Base-by-base conservation (phyloP, 176 grass and related monocot species). In the Ensete glaucum region DNA sequence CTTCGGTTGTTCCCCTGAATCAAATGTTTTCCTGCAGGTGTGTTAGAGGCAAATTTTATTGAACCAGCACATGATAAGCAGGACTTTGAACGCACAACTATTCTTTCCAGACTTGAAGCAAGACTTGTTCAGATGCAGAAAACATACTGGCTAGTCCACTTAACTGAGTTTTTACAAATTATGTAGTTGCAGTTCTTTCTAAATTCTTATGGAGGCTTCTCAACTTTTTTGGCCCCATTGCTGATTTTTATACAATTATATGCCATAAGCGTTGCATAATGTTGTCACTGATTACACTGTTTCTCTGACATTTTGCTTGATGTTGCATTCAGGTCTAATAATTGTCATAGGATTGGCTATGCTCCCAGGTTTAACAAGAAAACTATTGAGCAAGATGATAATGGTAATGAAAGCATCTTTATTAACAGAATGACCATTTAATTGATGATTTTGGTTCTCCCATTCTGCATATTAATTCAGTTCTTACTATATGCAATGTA, bases 11-110 rank as follows among this genome's bases (percentile, higher is more conserved):
- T 10, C 62, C 62, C 9, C 76, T 85, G 76, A 77, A 53, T 27
- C 69, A 26, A 76, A 51, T 64, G 43, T 62, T 79, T 62, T 48
- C 71, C 34, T 73, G 65, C 78, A 98, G 95, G 95, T 85, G 90
- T 98, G 65, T 79, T 97, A 63, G 94, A 97, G 72, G 94, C 90
- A 48, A 97, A 97, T 76, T 97, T 98, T 73, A 84, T 98, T 77
- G 95, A 98, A 70, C 95, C 95, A 81, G 90, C 95, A 75, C 95
- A 98, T 85, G 95, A 98, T 92, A 98, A 98, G 85, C 95, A 93
- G 64, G 95, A 91, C 70, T 98, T 98, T 50, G 95, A 99, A 74
- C 88, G 90, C 29, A 99, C 95, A 63, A 99, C 90, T 73, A 92
- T 99, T 86, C 88, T 98, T 68, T 62, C 81, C 62, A 91, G 95